Base-by-base conservation (phyloP, 306 rosid genomes). In the Ormosia emarginata region DNA sequence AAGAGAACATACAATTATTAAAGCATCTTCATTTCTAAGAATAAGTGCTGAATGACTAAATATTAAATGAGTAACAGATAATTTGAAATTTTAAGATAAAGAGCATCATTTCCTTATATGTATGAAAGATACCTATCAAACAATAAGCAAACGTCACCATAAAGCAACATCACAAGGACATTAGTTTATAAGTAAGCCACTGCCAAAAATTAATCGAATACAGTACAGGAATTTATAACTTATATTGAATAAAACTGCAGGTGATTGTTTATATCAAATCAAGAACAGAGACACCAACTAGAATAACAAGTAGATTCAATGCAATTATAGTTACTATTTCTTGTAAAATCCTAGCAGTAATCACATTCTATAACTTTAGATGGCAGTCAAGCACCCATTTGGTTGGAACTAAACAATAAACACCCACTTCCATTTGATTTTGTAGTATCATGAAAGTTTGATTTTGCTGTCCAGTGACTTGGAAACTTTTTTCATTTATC, bases 11-110 rank as follows among this genome's bases (percentile, higher is more conserved):
- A 71, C 14, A 66, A 61, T 46, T 17, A 62, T 65, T 70, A 24
- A 74, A 80, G 81, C 78, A 79, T 57, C 57, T 67, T 71, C 34
- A 77, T 57, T 58, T 47, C 68, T 69, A 58, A 30, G 55, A 75
- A 62, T 34, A 74, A 52, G 18, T 47, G 17, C 36, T 24, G 49
- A 71, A 40, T 83, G 63, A 78, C 44, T 61, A 73, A 39, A 41
- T 74, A 75, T 32, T 68, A 37, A 59, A 69, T 47, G 67, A 76
- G 81, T 61, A 62, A 34, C 24, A 47, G 72, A 86, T 53, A 74
- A 76, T 17, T 39, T 30, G 24, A 65, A 58, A 67, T 71, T 72
- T 74, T 61, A 72, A 66, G 75, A 65, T 59, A 63, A 70, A 52
- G 49, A 53, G 13, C 15, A 67, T 67, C 71, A n/a, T 62, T 32